Base-by-base conservation (phyloP, 2,329 filamentous ascomycete species). In the Elsinoe fawcettii region DNA sequence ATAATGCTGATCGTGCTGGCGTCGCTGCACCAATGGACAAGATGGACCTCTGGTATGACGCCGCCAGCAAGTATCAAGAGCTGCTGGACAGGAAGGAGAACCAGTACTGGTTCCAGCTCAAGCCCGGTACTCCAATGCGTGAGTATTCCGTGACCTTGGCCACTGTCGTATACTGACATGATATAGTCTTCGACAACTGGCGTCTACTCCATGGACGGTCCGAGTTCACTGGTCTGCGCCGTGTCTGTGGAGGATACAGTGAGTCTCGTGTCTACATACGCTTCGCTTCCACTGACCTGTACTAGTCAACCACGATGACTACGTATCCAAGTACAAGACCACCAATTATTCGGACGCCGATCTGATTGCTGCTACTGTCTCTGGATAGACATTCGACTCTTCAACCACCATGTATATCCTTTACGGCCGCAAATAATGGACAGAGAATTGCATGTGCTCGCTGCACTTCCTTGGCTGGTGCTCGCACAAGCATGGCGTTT, bases 201-300 rank as follows among this genome's bases (percentile, higher is more conserved):
- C 81, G 93, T 59, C 87, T 96, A 32, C 74, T 97, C 64, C 93
- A 99, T 71, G 93, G 92, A 1, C 79, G 93, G 64, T 84, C 84
- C 54, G 82, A 82, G 0, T 99, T 97, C 66, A 86, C 84, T 5
- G 93, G 93, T 1, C 83, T 87, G 67, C 79, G 93, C 63, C 84
- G 91, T 63, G 88, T 99, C 67, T 96, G 91, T 70, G 93, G 93
- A 59, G 92, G 82, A 8, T 97, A 97, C 66, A 86, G 89, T 90
- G 75, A 78, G 86, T 82, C 18, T 60, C 53, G 11, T 12, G 25
- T 44, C 3, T n/a, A 43, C 14, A 37, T 11, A 18, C n/a, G 54
- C 25, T 59, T 7, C 22, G 2, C 46, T n/a, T 8, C 22, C 14
- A 14, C 56, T 58, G 25, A 51, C 37, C 7, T 11, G 44, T 14